Base-by-base conservation (phyloP, 768 basidiomycete genomes). In the Pleurotus salmoneostramineus region DNA sequence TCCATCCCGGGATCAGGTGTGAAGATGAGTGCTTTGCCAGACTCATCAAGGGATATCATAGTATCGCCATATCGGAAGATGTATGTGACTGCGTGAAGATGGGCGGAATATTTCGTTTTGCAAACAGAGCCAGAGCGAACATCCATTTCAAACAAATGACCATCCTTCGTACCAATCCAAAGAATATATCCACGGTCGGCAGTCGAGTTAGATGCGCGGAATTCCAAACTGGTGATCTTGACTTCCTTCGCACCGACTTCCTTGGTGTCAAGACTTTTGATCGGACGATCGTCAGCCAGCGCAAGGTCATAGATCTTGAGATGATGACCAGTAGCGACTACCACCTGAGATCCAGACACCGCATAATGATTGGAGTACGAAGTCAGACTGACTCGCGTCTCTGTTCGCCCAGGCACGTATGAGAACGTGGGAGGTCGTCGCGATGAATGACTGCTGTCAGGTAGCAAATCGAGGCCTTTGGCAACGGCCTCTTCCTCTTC, bases 121-220 rank as follows among this genome's bases (percentile, higher is more conserved):
- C 77, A 76, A 15, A 93, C 69, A 4, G 64, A 62, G 0, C 86
- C 88, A 2, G 78, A 83, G 55, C 79, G 71, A 40, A 89, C 74
- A 65, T 98, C 93, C 56, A 96, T 62, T 75, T 97, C 95, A 62
- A 88, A 78, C 27, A 99, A 59, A 68, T 89, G 85, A 0, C 96
- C 96, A 27, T 96, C 93, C 72, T 91, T 94, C 32, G 93, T 93
- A 3, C 95, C 96, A 8, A 88, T 72, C 95, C 95, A 98, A 2
- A 94, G 64, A 56, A 83, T 78, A 33, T 76, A 76, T 2, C 89
- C 91, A 14, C 80, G 74, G 54, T 87, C 82, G 0, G 61, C 71
- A n/a, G 71, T 63, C 7, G 68, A 63, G 2, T 61, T 63, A 2
- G 79, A 77, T 0, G 88, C 80, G 12, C 88, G 78, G 68, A 95